Evolutionary conservation across 2,329 filamentous ascomycete species (phyloP).

Genomic region (Fusarium penzigii): DNA sequence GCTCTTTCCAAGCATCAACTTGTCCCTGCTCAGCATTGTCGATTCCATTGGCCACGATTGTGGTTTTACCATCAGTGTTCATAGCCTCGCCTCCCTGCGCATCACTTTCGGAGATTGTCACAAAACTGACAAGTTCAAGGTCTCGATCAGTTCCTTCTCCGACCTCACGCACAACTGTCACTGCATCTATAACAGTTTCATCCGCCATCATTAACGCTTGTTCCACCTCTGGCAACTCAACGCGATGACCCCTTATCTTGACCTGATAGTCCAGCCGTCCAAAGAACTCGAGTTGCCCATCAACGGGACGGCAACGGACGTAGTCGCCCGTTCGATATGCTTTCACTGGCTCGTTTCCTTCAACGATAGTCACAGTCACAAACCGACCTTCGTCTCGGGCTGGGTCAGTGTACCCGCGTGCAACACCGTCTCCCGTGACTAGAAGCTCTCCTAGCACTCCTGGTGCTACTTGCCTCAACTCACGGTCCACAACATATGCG

Average conservation of each 20-base stretch:
- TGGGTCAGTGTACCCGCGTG: conserved; percentile 16
- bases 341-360: neutral
- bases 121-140: no score
- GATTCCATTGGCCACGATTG: no score
- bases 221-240: conserved; percentile 19
- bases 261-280: conserved; percentile 26
- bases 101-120: no score
- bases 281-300: conserved; percentile 25
- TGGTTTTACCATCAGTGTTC: no score
- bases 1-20: conserved; percentile 12
- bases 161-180: conserved; percentile 1
- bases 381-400: conserved; percentile 13
- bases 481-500: conserved; percentile 16
- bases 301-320: conserved; percentile 10
- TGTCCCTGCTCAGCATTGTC: no score
- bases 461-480: conserved; percentile 15
- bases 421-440: conserved; percentile 23
- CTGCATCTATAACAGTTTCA: conserved; percentile 1
- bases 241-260: conserved; percentile 28
- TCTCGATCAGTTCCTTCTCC: no score
- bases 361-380: neutral
- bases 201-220: neutral
- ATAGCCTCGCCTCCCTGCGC: no score
- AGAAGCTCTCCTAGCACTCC: conserved; percentile 29
- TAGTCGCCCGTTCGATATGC: conserved; percentile 26